Evolutionary conservation across 2,329 filamentous ascomycete genomes (phyloP), one percentile per base, ranked within the genome.

Genomic region (Fusarium sp.): DNA sequence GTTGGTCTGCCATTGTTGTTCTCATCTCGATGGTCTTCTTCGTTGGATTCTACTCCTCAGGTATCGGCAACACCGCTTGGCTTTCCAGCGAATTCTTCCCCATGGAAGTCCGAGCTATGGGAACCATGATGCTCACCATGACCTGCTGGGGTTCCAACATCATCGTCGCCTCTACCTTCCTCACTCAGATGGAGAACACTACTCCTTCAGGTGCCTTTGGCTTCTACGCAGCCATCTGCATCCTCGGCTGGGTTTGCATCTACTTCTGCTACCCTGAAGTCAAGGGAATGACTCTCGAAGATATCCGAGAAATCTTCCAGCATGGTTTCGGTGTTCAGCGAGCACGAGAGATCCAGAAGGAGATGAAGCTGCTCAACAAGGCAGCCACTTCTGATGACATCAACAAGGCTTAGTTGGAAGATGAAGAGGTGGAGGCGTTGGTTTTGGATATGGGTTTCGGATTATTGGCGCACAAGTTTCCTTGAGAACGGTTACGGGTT

Each of bases 201-300:
- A 85, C 84, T 0, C 83, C 84, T 0, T 82, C 79, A 4, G 84
- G 84, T 1, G 81, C 84, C 0, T 87, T 86, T 63, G 84, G 83
- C 6, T 86, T 86, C 74, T 86, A 85, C 58, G 81, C 83, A 1
- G 82, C 77, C 1, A 83, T 86, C 37, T 86, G 83, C 67, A 79
- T 83, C 58, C 67, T 83, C 39, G 84, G 84, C 78, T 82, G 68
- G 62, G 60, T 62, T 7, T 74, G 63, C 58, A 79, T 86, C 25
- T 79, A 82, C 55, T 82, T 85, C 76, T 85, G 78, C 68, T 87
- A 86, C 68, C 85, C 85, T 1, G 84, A 87, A 65, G 84, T 85
- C 3, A 85, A 86, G 67, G 84, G 85, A 13, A 83, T 88, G 80
- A 82, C 84, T 19, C 76, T 88, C 5, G 86, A 88, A 70, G 84